These are phyloP conservation scores for Candida succiphila DNA, from an alignment of 805 yeast species.

Conservation along the genomic window DNA sequence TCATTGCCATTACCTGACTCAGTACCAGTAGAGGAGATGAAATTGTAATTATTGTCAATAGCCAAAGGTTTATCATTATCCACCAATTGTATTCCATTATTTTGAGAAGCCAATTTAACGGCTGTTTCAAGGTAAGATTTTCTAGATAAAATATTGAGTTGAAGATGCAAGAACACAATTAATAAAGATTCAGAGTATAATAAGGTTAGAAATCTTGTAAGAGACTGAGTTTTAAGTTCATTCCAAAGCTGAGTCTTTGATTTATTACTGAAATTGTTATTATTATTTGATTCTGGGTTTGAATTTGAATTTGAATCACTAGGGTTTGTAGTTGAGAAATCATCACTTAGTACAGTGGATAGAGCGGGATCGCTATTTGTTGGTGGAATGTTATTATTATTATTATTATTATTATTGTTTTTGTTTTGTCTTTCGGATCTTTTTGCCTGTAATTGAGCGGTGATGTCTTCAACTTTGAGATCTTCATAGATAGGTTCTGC, in stretches of 20 bases:
- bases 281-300: not conserved
- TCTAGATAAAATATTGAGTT: constrained; percentile 81
- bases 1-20: constrained; percentile 19
- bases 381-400: constrained; percentile 1
- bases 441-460: constrained; percentile 57
- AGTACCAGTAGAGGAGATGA: constrained; percentile 2
- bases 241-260: constrained; percentile 73
- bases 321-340: constrained; percentile 32
- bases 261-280: constrained; percentile 17
- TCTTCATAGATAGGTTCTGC: constrained; percentile 50
- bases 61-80: constrained; percentile 10
- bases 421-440: constrained; percentile 25
- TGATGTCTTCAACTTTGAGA: constrained; percentile 64
- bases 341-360: constrained; percentile 26
- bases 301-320: constrained; percentile 18
- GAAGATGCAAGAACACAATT: constrained; percentile 73
- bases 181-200: constrained; percentile 61
- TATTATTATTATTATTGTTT: constrained; percentile 3
- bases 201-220: constrained; percentile 64
- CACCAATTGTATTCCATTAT: constrained; percentile 21
- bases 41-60: constrained; percentile 11
- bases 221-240: constrained; percentile 62
- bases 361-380: constrained; percentile 14
- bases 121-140: constrained; percentile 77
- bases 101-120: constrained; percentile 50